These are phyloP conservation scores for Xylaria digitata DNA, from an alignment of 2,329 filamentous ascomycete genomes.

Conservation along the genomic window DNA sequence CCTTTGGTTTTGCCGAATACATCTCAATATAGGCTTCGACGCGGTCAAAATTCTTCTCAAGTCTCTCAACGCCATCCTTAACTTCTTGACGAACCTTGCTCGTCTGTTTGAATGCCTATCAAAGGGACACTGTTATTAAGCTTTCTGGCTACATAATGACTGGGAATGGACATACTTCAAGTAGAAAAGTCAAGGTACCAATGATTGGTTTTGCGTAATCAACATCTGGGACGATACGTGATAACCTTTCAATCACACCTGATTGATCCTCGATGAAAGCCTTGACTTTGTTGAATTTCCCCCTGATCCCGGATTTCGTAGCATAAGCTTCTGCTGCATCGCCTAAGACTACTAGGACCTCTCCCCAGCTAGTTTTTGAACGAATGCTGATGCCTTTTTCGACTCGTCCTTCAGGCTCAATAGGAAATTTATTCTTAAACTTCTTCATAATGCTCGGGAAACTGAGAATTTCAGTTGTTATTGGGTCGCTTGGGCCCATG, in stretches of 20 bases:
- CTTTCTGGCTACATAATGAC: background rate
- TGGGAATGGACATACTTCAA: slow-evolving; percentile 9
- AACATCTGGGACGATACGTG: slow-evolving; percentile 15
- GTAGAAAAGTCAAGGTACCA: slow-evolving; percentile 16
- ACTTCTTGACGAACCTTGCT: slow-evolving; percentile 22
- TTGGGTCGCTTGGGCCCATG: background rate
- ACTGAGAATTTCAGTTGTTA: slow-evolving; percentile 1
- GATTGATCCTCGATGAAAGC: slow-evolving; percentile 13
- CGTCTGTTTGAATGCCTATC: slow-evolving; percentile 30
- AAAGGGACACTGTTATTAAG: background rate
- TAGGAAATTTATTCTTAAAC: slow-evolving; percentile 18
- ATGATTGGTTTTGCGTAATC: slow-evolving; percentile 26
- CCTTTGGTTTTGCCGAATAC: slow-evolving; percentile 21
- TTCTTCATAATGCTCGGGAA: slow-evolving; percentile 19
- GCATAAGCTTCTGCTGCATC: slow-evolving; percentile 18
- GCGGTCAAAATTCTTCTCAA: slow-evolving; percentile 20
- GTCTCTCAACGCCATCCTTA: slow-evolving; percentile 20
- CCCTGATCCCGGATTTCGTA: slow-evolving; percentile 2
- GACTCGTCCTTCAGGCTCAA: slow-evolving; percentile 11
- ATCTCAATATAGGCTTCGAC: slow-evolving; percentile 24
- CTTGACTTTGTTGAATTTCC: slow-evolving; percentile 9
- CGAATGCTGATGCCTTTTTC: slow-evolving; percentile 22
- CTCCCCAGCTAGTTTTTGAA: slow-evolving; percentile 17
- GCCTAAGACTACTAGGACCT: slow-evolving; percentile 16
- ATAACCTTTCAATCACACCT: slow-evolving; percentile 9